Base-by-base conservation (phyloP, 108 stramenopile genomes). In the Pseudonitzschia multistriata region DNA sequence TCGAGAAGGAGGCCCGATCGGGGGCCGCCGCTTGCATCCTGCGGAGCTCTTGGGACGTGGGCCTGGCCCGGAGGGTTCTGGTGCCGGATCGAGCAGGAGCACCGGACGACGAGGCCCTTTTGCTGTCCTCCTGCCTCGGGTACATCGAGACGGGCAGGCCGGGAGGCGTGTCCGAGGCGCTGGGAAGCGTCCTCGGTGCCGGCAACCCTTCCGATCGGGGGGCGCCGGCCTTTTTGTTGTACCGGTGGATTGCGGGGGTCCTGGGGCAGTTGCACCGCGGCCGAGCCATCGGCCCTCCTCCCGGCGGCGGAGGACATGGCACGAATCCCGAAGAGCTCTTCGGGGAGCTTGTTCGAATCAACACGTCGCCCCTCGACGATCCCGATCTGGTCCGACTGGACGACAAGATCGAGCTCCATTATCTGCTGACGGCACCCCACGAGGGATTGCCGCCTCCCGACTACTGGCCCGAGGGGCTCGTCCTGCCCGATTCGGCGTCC, bases 281-380 rank as follows among this genome's bases (percentile, higher is more conserved):
- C 21, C 47, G 11, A 47, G 21, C 14, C 60, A 62, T 15, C 45
- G 49, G 27, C 36, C 52, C 52, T 53, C 47, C 0, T 48, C 47
- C 47, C 47, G 47, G 14, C 42, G 42, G 17, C 42, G 42, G 2
- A 17, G 8, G 8, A 2, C 2, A 55, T 30, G 13, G 5, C 54
- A 48, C n/a, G n/a, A n/a, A n/a, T 0, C 27, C 54, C 33, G 27
- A 68, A 59, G 24, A 34, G 25, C 47, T 24, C 19, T 74, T 67
- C 55, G 56, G 79, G 42, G 15, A 40, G 27, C 68, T 88, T 25
- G 72, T 83, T 6, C 62, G 65, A 53, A 74, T 82, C 39, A 91
- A 91, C 64, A 74, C 65, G 31, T 83, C 79, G 25, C 85, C 90
- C 0, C 79, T 88, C 39, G 87, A 91, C 75, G 87, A 87, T 80